Evolutionary conservation across 192 early-diverging fungal species (phyloP), one percentile per base, ranked within the genome.

Genomic region (Gryganskiella cystojenkinii): DNA sequence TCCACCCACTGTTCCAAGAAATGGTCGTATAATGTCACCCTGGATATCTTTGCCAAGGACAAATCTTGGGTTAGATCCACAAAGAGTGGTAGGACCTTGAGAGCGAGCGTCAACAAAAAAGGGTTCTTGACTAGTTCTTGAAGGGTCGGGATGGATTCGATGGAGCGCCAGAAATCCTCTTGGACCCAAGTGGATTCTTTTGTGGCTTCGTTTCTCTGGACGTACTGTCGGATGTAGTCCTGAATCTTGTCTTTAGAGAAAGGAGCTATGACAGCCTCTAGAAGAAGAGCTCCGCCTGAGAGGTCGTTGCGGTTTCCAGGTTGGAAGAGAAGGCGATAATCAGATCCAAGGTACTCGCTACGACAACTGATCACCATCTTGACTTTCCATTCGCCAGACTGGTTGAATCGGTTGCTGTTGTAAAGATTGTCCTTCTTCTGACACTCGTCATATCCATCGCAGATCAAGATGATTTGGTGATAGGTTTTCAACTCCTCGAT

Each of bases 401-500:
- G 45, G 10, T 46, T 46, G 17, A 46, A 20, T 2, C 2, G 2
- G 45, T 46, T 46, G 45, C 17, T 46, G 3, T 2, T 46, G 45
- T 46, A 20, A 14, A 46, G 10, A 20, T 46, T 46, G 45, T 3
- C 10, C 3, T 14, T n/a, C 2, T 5, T 14, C 10, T 46, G 45
- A 46, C 45, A n/a, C 45, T 46, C 45, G 20, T 46, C 45, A 46
- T 46, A 46, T 20, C 45, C 45, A 20, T 46, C 45, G 45, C 45
- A 46, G 2, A 46, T 2, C 3, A 46, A 2, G 2, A 10, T 20
- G 2, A 46, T n/a, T 46, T 46, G 17, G 3, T 10, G 45, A 2
- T 46, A 2, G 17, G 14, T 20, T 20, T 10, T 46, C 3, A 46
- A 5, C 10, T 46, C 3, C 3, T 46, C 17, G 45, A 46, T 46